phyloP scores from a whole-genome alignment of 192 early-diverging fungal species.

The Podila epicladia region DNA sequence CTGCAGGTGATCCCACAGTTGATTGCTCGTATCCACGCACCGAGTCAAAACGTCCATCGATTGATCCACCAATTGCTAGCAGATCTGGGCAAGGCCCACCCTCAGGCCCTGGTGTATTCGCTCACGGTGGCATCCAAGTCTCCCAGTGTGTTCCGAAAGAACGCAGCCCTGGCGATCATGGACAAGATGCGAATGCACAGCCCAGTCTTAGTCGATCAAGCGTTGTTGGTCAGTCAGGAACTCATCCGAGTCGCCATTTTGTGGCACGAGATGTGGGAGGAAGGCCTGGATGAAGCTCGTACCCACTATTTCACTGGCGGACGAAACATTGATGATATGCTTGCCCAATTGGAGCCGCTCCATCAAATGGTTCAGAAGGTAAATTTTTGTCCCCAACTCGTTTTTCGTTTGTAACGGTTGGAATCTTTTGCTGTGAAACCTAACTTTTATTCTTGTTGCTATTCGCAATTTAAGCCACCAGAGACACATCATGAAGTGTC shows the following conservation, averaged over 20 bases:
- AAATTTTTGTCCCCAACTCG: neutral
- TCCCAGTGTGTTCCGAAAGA: slow-evolving; percentile 76
- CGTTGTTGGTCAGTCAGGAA: slow-evolving; percentile 93
- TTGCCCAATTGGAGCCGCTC: slow-evolving; percentile 73
- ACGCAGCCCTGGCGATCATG: slow-evolving; percentile 86
- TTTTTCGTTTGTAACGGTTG: neutral
- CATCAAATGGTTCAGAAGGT: slow-evolving; percentile 41
- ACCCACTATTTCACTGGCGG: slow-evolving; percentile 72
- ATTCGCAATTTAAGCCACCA: slow-evolving; percentile 62
- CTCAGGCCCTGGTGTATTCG: slow-evolving; percentile 96
- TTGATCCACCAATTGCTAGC: slow-evolving; percentile 89
- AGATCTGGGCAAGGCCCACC: slow-evolving; percentile 92
- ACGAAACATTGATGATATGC: slow-evolving; percentile 85
- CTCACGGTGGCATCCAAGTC: slow-evolving; percentile 96
- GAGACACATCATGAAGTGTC: slow-evolving; percentile 89
- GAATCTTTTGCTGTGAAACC: neutral
- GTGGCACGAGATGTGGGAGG: slow-evolving; percentile 98
- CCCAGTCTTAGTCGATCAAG: slow-evolving; percentile 88
- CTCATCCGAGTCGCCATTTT: slow-evolving; percentile 93
- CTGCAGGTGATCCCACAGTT: slow-evolving; percentile 98
- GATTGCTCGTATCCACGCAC: slow-evolving; percentile 93
- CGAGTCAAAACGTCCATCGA: slow-evolving; percentile 79
- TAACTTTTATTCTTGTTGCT: neutral
- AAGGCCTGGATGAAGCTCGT: slow-evolving; percentile 88
- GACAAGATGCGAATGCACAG: slow-evolving; percentile 91